A percentile compares a stretch with the other conserved stretches of the same genome.
phyloP scores from a whole-genome alignment of 1,284 basidiomycete species.

The Sporisorium exsertum region DNA sequence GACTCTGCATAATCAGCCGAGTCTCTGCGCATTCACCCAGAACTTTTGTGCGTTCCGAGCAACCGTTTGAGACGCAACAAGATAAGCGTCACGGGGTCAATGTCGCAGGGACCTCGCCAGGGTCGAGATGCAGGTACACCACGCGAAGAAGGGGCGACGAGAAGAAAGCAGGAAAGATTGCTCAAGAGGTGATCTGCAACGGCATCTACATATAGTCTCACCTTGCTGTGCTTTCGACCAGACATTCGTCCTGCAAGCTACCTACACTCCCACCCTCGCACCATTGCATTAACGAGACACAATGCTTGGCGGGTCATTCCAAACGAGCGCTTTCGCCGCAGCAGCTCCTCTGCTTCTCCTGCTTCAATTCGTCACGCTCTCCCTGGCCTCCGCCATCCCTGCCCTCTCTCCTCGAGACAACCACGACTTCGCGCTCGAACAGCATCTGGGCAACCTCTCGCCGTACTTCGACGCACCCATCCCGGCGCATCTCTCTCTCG shows the following conservation, averaged over 20 bases:
- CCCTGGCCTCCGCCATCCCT: slow-evolving; percentile 4
- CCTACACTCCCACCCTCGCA: not conserved
- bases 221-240: not conserved
- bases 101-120: no score
- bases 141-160: not conserved
- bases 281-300: not conserved
- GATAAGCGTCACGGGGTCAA: not conserved
- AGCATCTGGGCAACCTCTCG: slow-evolving; percentile 59
- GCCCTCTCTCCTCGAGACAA: not conserved
- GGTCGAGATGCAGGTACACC: slow-evolving; percentile 4
- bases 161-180: not conserved
- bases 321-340: slow-evolving; percentile 1
- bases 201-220: not conserved
- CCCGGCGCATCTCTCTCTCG: slow-evolving; percentile 66
- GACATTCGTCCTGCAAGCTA: not conserved
- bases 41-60: slow-evolving; percentile 3
- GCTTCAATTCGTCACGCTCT: slow-evolving; percentile 21
- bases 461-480: slow-evolving; percentile 70
- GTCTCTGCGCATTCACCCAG: no score
- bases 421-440: slow-evolving; percentile 14
- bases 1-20: not conserved
- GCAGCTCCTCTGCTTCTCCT: slow-evolving; percentile 17
- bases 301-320: slow-evolving; percentile 6
- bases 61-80: not conserved
- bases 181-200: not conserved